phyloP scores from a whole-genome alignment of 202 grass and related monocot species.

The Eragrostis tef region DNA sequence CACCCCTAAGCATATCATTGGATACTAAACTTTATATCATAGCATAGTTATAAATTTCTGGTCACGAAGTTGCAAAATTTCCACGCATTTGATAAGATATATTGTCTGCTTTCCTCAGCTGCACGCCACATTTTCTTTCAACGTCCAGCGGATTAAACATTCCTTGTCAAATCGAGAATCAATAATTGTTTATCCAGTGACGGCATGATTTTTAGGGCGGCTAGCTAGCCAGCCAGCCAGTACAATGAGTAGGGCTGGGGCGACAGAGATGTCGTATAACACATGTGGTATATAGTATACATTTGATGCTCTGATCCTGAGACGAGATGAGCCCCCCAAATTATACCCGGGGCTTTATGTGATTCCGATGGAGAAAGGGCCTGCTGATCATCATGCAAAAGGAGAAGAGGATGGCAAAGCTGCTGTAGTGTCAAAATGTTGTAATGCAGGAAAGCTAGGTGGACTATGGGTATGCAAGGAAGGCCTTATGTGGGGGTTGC shows the following conservation, averaged over 20 bases:
- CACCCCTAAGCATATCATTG: too few relatives aligned
- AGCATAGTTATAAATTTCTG: too few relatives aligned
- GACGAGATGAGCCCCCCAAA: constrained; percentile 48
- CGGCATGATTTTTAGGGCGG: neutral
- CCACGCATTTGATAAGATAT: neutral
- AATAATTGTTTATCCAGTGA: neutral
- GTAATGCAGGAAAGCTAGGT: constrained; percentile 26
- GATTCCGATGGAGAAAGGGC: constrained; percentile 51
- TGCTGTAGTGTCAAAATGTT: constrained; percentile 51
- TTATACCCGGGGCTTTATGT: constrained; percentile 50
- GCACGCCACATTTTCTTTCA: too few relatives aligned
- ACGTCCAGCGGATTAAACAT: neutral
- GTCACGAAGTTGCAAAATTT: neutral
- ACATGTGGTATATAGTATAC: constrained; percentile 44
- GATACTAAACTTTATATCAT: too few relatives aligned
- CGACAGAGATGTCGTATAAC: constrained; percentile 42
- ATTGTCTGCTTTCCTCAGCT: neutral
- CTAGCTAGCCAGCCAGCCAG: neutral
- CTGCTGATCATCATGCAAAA: constrained; percentile 35
- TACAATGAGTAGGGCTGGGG: neutral
- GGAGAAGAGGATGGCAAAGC: constrained; percentile 26
- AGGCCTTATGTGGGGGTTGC: constrained; percentile 72
- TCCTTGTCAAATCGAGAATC: neutral
- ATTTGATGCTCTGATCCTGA: constrained; percentile 48
- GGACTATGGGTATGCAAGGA: constrained; percentile 53